These are phyloP conservation scores for Cichorium intybus DNA, from an alignment of 140 eudicot genomes.

Conservation along the genomic window DNA sequence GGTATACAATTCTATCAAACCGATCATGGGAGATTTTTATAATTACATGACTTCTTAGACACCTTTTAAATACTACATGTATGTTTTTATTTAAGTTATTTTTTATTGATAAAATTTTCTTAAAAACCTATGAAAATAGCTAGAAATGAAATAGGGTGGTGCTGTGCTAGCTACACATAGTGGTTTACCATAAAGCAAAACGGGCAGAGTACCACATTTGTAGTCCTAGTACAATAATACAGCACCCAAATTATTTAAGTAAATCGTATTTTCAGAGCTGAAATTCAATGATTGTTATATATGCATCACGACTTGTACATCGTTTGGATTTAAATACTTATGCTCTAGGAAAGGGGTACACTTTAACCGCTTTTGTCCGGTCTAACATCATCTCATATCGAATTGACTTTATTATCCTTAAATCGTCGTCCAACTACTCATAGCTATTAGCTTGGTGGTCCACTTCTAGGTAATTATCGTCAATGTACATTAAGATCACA, in stretches of 20 bases:
- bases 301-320: constrained; percentile 7
- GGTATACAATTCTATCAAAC: too few relatives aligned
- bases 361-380: background rate
- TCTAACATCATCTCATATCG: background rate
- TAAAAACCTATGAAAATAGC: too few relatives aligned
- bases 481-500: constrained; percentile 19
- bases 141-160: too few relatives aligned
- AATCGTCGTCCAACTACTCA: background rate
- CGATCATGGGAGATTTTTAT: too few relatives aligned
- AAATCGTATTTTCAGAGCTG: background rate
- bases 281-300: background rate
- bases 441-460: constrained; percentile 14
- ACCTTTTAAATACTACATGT: too few relatives aligned
- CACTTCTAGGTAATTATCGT: constrained; percentile 15
- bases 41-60: too few relatives aligned
- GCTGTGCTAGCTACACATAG: too few relatives aligned
- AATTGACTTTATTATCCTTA: constrained; percentile 20
- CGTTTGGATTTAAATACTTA: background rate
- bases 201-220: background rate
- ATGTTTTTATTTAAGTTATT: too few relatives aligned
- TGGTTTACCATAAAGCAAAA: too few relatives aligned
- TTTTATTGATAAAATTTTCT: too few relatives aligned
- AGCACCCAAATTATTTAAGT: background rate
- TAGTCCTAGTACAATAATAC: background rate
- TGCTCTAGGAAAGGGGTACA: background rate